Evolutionary conservation across 1,139 yeast genomes (phyloP).

Genomic region (Pichia sp.): DNA sequence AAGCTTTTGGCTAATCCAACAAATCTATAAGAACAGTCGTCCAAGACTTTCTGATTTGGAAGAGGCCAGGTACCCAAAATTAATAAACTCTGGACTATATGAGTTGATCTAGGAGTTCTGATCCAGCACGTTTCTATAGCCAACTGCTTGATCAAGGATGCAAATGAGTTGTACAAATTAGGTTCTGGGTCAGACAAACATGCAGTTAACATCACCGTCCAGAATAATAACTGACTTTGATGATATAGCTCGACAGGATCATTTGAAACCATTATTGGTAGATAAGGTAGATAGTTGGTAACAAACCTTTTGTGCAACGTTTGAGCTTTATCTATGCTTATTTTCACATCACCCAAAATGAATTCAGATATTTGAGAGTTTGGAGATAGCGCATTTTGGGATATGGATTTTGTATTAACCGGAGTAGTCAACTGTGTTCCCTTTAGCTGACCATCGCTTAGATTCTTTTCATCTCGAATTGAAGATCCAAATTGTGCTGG

Average conservation of each 20-base stretch:
- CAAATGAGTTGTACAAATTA: conserved; percentile 66
- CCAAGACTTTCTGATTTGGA: conserved; percentile 88
- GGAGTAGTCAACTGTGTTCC: conserved; percentile 17
- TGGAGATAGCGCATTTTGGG: conserved; percentile 19
- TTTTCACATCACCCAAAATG: conserved; percentile 66
- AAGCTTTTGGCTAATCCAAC: conserved; percentile 81
- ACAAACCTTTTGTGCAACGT: conserved; percentile 69
- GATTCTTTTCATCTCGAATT: not conserved
- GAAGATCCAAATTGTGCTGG: conserved; percentile 19
- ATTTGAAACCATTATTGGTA: conserved; percentile 72
- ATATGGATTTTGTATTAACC: conserved; percentile 17
- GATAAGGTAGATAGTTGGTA: conserved; percentile 62
- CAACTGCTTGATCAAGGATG: conserved; percentile 75
- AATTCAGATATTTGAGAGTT: conserved; percentile 47
- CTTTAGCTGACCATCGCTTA: not conserved
- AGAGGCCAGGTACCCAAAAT: conserved; percentile 88
- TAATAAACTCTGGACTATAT: conserved; percentile 82
- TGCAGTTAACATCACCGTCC: conserved; percentile 89
- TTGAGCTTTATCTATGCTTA: conserved; percentile 63
- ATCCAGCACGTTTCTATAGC: conserved; percentile 95
- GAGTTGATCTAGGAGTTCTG: conserved; percentile 88
- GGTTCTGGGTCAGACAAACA: conserved; percentile 87
- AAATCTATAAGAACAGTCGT: conserved; percentile 86
- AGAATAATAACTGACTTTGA: conserved; percentile 78
- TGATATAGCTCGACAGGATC: conserved; percentile 75